Conservation (phyloP, 495 filamentous ascomycete genomes). For the Penicillium coprophilum region DNA sequence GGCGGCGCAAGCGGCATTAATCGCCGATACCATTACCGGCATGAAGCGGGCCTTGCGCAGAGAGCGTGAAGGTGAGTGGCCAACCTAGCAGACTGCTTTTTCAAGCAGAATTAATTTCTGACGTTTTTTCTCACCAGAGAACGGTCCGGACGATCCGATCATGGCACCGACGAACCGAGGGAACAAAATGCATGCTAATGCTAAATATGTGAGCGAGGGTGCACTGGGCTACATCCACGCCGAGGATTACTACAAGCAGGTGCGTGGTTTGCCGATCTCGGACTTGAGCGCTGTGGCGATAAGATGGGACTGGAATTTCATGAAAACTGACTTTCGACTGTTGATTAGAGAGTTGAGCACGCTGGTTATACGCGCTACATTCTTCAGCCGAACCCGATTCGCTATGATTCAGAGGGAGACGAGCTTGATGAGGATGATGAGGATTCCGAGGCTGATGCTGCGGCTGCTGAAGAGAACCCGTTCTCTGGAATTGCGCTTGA, state of each 20-base stretch:
- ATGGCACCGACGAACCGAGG: constrained; percentile 81
- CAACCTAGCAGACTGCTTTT: not conserved
- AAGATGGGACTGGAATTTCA: constrained; percentile 11
- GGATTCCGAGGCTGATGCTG: constrained; percentile 71
- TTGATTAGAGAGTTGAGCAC: constrained; percentile 71
- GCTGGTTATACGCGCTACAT: constrained; percentile 82
- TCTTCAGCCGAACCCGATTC: constrained; percentile 69
- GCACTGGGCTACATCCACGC: constrained; percentile 67
- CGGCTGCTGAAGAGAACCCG: constrained; percentile 75
- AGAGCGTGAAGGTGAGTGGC: constrained; percentile 56
- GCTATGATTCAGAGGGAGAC: constrained; percentile 83
- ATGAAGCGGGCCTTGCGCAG: constrained; percentile 72
- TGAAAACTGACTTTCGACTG: constrained; percentile 8
- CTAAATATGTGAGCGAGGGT: constrained; percentile 75
- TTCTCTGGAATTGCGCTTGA: constrained; percentile 80
- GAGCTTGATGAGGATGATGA: constrained; percentile 72
- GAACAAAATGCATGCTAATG: constrained; percentile 84
- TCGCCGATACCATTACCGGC: constrained; percentile 69
- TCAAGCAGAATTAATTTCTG: constrained; percentile 10
- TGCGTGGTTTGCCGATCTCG: constrained; percentile 38
- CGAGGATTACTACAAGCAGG: constrained; percentile 82
- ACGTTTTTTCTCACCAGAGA: constrained; percentile 52
- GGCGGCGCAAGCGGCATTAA: constrained; percentile 68
- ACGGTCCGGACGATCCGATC: constrained; percentile 83
- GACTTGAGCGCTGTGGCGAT: constrained; percentile 9